A percentile compares a stretch with the other conserved stretches of the same genome.
phyloP scores from a whole-genome alignment of 371 early-diverging fungal species.

The Apophysomyces ossiformis region DNA sequence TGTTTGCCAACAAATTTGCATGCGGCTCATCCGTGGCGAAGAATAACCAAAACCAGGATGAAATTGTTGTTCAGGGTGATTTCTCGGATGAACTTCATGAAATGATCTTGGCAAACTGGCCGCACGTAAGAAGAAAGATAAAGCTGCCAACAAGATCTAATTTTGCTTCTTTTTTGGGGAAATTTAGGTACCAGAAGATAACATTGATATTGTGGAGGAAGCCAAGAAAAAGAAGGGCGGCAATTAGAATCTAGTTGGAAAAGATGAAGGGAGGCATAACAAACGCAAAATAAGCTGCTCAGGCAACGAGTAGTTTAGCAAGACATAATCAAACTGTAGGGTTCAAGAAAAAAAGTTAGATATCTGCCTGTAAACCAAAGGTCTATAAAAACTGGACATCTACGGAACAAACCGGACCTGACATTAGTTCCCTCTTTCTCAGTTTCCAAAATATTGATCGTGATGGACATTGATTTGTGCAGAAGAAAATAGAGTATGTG shows the following conservation, averaged over 20 bases:
- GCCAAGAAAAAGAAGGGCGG: slow-evolving; percentile 59
- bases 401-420: too few relatives aligned
- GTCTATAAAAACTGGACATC: too few relatives aligned
- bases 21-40: slow-evolving; percentile 92
- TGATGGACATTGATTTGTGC: too few relatives aligned
- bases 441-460: too few relatives aligned
- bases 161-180: neutral
- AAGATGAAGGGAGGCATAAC: neutral
- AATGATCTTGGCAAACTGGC: slow-evolving; percentile 66
- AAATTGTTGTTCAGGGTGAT: slow-evolving; percentile 95
- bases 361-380: too few relatives aligned
- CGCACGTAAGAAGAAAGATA: slow-evolving; percentile 42
- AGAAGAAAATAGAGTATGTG: too few relatives aligned
- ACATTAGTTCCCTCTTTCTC: too few relatives aligned
- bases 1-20: slow-evolving; percentile 91
- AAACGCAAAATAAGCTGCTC: too few relatives aligned
- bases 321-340: too few relatives aligned
- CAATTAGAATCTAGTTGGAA: slow-evolving; percentile 11
- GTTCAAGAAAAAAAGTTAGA: too few relatives aligned
- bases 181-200: slow-evolving; percentile 67
- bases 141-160: neutral
- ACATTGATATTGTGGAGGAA: slow-evolving; percentile 68
- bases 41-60: slow-evolving; percentile 88
- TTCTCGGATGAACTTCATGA: slow-evolving; percentile 82
- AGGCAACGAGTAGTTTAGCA: too few relatives aligned